These are phyloP conservation scores for Candida suzukii DNA, from an alignment of 805 yeast species.

Conservation along the genomic window DNA sequence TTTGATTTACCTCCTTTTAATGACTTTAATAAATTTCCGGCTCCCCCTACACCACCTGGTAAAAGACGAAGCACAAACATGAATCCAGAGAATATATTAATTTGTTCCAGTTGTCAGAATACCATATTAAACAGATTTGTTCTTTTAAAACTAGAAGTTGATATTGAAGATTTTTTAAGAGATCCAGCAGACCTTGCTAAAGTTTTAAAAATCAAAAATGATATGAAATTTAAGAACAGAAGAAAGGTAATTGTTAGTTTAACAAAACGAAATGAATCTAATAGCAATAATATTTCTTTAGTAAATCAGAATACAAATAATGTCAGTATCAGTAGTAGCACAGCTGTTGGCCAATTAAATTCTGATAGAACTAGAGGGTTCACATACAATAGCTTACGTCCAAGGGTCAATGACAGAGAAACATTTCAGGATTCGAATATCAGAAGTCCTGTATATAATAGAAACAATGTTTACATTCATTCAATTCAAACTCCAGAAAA, in stretches of 20 bases:
- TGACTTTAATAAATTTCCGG: conserved; percentile 23
- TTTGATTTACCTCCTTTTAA: conserved; percentile 30
- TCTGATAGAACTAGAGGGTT: not conserved
- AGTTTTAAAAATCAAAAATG: conserved; percentile 17
- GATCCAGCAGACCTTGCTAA: conserved; percentile 7
- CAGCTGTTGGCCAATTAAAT: not conserved
- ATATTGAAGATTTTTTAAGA: conserved; percentile 20
- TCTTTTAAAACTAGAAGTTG: conserved; percentile 21
- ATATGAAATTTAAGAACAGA: conserved; percentile 23
- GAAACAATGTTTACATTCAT: no score
- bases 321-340: not conserved
- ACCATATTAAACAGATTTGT: conserved; percentile 21
- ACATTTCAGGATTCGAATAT: no score
- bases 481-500: no score
- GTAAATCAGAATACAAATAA: not conserved
- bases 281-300: not conserved
- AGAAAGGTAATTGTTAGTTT: conserved; percentile 14
- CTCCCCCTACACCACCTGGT: conserved; percentile 28
- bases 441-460: no score
- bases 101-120: conserved; percentile 23
- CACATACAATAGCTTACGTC: not conserved
- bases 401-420: no score
- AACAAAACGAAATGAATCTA: not conserved
- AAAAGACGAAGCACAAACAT: conserved; percentile 15
- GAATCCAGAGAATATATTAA: conserved; percentile 25